Conservation (phyloP, 352 stramenopile species). For the Phytopythium aichiense region DNA sequence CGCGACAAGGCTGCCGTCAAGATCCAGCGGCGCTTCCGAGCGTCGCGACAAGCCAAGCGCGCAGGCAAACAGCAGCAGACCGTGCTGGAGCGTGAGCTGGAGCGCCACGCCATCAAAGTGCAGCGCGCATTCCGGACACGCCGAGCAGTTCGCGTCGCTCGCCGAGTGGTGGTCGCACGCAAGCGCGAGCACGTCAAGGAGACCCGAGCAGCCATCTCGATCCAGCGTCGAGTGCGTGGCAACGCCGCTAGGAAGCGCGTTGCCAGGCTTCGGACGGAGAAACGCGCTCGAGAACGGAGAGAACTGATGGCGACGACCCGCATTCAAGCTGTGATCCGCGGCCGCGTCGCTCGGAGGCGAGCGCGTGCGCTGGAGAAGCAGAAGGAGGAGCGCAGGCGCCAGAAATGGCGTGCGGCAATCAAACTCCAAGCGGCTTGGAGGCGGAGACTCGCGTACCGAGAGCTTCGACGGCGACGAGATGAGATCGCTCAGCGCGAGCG, state of each 20-base stretch:
- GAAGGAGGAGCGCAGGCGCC: conserved; percentile 23
- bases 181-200: conserved; percentile 34
- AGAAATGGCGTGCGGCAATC: conserved; percentile 28
- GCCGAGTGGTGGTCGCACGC: conserved; percentile 26
- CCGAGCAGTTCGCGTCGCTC: conserved; percentile 34
- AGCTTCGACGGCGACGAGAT: conserved; percentile 23
- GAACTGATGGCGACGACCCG: conserved; percentile 37
- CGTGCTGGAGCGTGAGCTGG: conserved; percentile 38
- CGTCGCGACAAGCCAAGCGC: conserved; percentile 25
- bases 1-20: conserved; percentile 46
- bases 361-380: conserved; percentile 31
- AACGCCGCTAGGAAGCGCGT: conserved; percentile 2
- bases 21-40: conserved; percentile 70
- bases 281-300: conserved; percentile 17
- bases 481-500: conserved; percentile 25
- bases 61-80: conserved; percentile 29
- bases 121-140: conserved; percentile 60
- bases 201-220: conserved; percentile 29
- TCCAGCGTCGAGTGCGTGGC: conserved; percentile 55
- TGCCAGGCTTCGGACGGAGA: conserved; percentile 17
- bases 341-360: conserved; percentile 37
- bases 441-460: conserved; percentile 28
- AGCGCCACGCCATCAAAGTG: conserved; percentile 38
- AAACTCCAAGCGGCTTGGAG: conserved; percentile 54
- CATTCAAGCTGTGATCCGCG: conserved; percentile 60